Evolutionary conservation across 306 rosid species (phyloP).

Genomic region (Corylus heterophylla): DNA sequence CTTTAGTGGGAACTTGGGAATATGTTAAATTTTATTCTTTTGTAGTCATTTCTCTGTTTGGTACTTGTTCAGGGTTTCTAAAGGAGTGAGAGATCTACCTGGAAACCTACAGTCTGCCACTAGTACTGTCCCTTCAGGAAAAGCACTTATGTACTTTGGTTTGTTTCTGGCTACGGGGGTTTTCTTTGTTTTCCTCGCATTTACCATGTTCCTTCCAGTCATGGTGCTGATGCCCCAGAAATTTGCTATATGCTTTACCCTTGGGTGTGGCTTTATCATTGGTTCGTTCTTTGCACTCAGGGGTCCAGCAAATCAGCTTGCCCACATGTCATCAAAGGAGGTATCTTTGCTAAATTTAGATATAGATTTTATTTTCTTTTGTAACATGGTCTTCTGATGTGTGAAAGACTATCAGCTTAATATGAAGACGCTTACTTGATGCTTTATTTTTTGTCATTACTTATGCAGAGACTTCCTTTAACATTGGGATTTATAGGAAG

Average conservation of each 20-base stretch:
- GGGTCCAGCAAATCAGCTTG: constrained; percentile 81
- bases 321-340: constrained; percentile 85
- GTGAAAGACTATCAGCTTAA: constrained; percentile 4
- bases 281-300: constrained; percentile 84
- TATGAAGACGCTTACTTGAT: constrained; percentile 17
- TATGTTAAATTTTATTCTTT: constrained; percentile 1
- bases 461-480: constrained; percentile 85
- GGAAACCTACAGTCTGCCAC: constrained; percentile 85
- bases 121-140: constrained; percentile 81
- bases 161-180: constrained; percentile 78
- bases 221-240: constrained; percentile 94
- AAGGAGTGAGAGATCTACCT: constrained; percentile 93
- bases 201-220: constrained; percentile 89
- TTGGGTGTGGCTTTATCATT: constrained; percentile 83
- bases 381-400: constrained; percentile 1
- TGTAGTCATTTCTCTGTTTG: constrained; percentile 18
- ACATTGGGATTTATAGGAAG: constrained; percentile 75
- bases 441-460: constrained; percentile 15
- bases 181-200: constrained; percentile 84
- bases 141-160: constrained; percentile 86
- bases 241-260: constrained; percentile 90
- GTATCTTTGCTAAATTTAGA: constrained; percentile 37
- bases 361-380: constrained; percentile 16
- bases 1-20: not conserved
- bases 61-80: constrained; percentile 64